These are phyloP conservation scores for Acacia melanoxylon DNA, from an alignment of 306 rosid species.

Conservation along the genomic window DNA sequence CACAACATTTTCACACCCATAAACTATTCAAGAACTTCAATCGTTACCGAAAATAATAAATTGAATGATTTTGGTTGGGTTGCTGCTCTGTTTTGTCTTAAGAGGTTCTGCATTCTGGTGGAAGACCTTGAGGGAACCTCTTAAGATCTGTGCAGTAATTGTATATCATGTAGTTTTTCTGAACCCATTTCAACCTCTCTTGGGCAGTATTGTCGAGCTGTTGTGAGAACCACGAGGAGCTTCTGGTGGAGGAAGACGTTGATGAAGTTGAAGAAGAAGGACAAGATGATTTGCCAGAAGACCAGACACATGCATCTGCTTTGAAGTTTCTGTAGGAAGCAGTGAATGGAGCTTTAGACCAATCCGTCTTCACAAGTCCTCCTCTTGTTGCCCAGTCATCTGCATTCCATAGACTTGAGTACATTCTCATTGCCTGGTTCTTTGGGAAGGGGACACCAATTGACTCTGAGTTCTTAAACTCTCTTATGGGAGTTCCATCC, in stretches of 20 bases:
- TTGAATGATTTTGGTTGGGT: not conserved
- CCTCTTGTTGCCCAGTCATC: conserved; percentile 91
- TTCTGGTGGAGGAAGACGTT: not conserved
- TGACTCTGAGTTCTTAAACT: conserved; percentile 65
- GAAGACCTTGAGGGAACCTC: conserved; percentile 68
- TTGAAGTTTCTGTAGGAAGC: conserved; percentile 68
- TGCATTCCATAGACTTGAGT: conserved; percentile 76
- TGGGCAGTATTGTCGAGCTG: conserved; percentile 46
- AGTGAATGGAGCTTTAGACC: conserved; percentile 71
- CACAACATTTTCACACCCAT: conserved; percentile 4
- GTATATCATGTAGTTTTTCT: conserved; percentile 69
- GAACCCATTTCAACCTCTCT: conserved; percentile 53
- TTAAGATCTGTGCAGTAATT: conserved; percentile 61
- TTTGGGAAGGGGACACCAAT: conserved; percentile 68
- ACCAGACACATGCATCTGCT: conserved; percentile 57
- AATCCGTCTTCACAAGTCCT: conserved; percentile 71
- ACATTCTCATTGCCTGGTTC: conserved; percentile 65
- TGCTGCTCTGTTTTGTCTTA: conserved; percentile 23
- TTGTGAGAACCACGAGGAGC: conserved; percentile 44
- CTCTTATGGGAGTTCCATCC: conserved; percentile 74
- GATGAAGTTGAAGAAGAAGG: conserved; percentile 27
- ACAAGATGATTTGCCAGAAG: conserved; percentile 56
- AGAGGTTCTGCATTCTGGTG: conserved; percentile 52
- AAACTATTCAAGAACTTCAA: not conserved
- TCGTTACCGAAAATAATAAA: not conserved